Percentiles rank a stretch among this genome's conserved stretches.
Conservation (phyloP, 306 rosid genomes). For the Datisca glomerata region DNA sequence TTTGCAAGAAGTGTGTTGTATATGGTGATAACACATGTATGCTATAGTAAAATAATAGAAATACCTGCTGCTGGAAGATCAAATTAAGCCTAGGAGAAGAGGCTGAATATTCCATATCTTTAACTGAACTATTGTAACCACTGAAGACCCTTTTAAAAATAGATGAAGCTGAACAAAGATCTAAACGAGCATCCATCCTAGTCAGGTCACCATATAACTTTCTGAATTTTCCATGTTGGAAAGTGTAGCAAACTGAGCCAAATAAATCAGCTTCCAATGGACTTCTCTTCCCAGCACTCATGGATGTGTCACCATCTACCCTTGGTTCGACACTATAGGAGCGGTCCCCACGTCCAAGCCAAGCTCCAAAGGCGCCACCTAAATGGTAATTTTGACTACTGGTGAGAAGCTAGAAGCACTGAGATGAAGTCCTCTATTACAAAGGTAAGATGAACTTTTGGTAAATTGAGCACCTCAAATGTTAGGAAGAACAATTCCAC, state of each 20-base stretch:
- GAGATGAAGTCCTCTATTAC: not conserved
- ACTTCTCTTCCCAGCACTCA: constrained; percentile 18
- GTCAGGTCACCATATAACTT: constrained; percentile 49
- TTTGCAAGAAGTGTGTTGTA: too few relatives aligned
- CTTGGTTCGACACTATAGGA: constrained; percentile 13
- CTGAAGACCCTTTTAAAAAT: constrained; percentile 43
- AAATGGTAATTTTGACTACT: constrained; percentile 4
- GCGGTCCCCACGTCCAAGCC: constrained; percentile 25
- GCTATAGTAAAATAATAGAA: not conserved
- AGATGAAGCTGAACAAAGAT: constrained; percentile 62
- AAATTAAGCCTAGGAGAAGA: constrained; percentile 69
- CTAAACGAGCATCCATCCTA: constrained; percentile 71
- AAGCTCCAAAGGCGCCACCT: constrained; percentile 37
- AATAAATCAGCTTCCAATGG: constrained; percentile 43
- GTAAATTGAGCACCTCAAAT: too few relatives aligned
- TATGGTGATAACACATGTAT: too few relatives aligned
- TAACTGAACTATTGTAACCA: constrained; percentile 34
- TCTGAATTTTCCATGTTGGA: constrained; percentile 63
- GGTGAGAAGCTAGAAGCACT: constrained; percentile 8
- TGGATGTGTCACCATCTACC: constrained; percentile 5
- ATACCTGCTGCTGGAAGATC: constrained; percentile 88
- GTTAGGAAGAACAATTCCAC: too few relatives aligned
- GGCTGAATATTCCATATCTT: constrained; percentile 21
- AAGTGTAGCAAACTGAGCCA: constrained; percentile 68
- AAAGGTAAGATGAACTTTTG: too few relatives aligned